Conservation (phyloP, 1,284 basidiomycete genomes). For the Austroboletus rostrupii region DNA sequence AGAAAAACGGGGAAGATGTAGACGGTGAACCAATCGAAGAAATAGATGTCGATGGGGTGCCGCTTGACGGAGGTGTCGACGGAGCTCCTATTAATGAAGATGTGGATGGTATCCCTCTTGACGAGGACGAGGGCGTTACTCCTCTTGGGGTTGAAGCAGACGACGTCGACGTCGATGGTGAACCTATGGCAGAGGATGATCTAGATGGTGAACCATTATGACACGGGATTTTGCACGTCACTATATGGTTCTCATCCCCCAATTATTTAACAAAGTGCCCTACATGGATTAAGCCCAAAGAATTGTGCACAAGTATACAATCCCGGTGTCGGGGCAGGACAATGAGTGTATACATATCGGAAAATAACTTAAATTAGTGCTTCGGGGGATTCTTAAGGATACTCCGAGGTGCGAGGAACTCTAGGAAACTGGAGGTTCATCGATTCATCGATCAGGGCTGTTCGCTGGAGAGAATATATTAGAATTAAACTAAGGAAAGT, state of each 20-base stretch:
- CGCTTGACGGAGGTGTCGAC: conserved; percentile 44
- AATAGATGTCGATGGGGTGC: conserved; percentile 37
- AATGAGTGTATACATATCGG: neutral
- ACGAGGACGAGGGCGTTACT: conserved; percentile 33
- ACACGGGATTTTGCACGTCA: neutral
- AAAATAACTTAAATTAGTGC: too few species aligned
- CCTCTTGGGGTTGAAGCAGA: conserved; percentile 24
- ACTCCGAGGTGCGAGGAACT: too few species aligned
- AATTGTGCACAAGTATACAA: neutral
- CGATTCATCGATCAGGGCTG: too few species aligned
- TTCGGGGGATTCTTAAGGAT: too few species aligned
- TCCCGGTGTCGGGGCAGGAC: too few species aligned
- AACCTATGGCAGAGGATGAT: conserved; percentile 30
- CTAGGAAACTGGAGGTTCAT: too few species aligned
- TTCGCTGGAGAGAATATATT: too few species aligned
- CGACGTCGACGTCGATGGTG: conserved; percentile 26
- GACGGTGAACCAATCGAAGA: conserved; percentile 37
- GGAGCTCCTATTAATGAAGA: conserved; percentile 35
- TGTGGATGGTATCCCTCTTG: conserved; percentile 31
- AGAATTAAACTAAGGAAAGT: too few species aligned
- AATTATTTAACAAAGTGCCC: neutral
- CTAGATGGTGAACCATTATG: conserved; percentile 26
- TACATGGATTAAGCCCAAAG: neutral
- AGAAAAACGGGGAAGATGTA: conserved; percentile 38
- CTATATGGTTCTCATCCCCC: neutral